These are phyloP conservation scores for Salmacisia buchloeana DNA, from an alignment of 1,284 basidiomycete species.

Conservation along the genomic window DNA sequence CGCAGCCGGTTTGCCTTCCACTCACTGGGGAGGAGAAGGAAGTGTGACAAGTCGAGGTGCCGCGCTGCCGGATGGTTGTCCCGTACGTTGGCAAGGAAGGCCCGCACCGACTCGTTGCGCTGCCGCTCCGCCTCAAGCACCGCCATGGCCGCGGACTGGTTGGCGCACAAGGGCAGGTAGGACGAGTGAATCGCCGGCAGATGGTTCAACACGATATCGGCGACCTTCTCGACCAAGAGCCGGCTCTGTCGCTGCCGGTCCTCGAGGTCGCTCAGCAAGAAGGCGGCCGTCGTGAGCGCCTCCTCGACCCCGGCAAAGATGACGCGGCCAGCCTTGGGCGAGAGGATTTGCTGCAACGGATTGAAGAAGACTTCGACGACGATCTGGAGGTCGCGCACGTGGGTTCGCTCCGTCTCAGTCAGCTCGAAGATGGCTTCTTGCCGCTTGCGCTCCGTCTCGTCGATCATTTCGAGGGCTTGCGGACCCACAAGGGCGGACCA, in stretches of 20 bases:
- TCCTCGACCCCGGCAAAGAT: constrained; percentile 93
- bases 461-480: constrained; percentile 70
- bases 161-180: constrained; percentile 77
- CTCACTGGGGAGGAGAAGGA: constrained; percentile 81
- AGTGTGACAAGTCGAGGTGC: constrained; percentile 81
- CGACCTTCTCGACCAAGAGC: constrained; percentile 80
- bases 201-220: constrained; percentile 72
- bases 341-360: constrained; percentile 65
- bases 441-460: constrained; percentile 68
- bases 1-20: too few relatives aligned
- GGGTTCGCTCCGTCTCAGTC: constrained; percentile 77
- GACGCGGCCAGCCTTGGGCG: constrained; percentile 69
- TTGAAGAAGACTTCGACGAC: constrained; percentile 86
- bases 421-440: constrained; percentile 90
- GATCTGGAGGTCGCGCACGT: constrained; percentile 81
- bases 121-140: constrained; percentile 70
- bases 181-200: constrained; percentile 74
- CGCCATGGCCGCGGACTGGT: constrained; percentile 73
- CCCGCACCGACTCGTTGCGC: constrained; percentile 62
- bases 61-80: constrained; percentile 69
- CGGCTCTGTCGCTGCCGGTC: constrained; percentile 81
- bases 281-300: constrained; percentile 20
- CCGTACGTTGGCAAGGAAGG: constrained; percentile 68
- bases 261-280: constrained; percentile 63
- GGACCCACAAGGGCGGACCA: constrained; percentile 86